Evolutionary conservation across 495 filamentous ascomycete species (phyloP).

Genomic region (Polyplosphaeria fusca): DNA sequence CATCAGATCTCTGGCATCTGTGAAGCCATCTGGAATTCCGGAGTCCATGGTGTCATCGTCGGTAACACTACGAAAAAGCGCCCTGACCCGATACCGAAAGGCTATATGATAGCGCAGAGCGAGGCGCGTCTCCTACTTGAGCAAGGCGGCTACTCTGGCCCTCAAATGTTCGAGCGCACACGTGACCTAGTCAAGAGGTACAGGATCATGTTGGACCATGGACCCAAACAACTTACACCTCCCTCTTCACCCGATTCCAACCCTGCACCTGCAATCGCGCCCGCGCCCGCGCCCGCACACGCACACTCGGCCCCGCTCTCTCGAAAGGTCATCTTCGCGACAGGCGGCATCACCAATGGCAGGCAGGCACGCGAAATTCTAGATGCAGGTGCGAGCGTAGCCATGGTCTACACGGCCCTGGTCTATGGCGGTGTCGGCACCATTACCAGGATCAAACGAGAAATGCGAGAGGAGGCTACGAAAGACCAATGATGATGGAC

Average conservation of each 20-base stretch:
- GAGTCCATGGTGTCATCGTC: conserved; percentile 94
- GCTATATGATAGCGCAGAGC: conserved; percentile 58
- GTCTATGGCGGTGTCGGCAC: conserved; percentile 85
- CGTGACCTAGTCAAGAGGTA: conserved; percentile 74
- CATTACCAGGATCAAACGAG: conserved; percentile 78
- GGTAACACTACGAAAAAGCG: conserved; percentile 91
- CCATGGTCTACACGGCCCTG: conserved; percentile 73
- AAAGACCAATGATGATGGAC: conserved; percentile 10
- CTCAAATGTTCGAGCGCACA: conserved; percentile 76
- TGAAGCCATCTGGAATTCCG: conserved; percentile 75
- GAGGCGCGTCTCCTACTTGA: conserved; percentile 69
- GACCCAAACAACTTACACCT: conserved; percentile 32
- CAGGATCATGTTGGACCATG: conserved; percentile 64
- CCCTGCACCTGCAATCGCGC: neutral
- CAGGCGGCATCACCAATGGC: conserved; percentile 84
- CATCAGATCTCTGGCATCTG: conserved; percentile 83
- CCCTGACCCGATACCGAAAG: conserved; percentile 62
- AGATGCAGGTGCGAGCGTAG: conserved; percentile 81
- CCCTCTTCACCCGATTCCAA: neutral
- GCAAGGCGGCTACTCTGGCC: conserved; percentile 86
- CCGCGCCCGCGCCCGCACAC: conserved; percentile 10
- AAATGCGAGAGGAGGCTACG: conserved; percentile 62
- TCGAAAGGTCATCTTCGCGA: conserved; percentile 82
- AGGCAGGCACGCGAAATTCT: conserved; percentile 73
- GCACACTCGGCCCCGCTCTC: neutral